Evolutionary conservation across 805 yeast genomes (phyloP).

Genomic region (Blastobotrys peoriensis): DNA sequence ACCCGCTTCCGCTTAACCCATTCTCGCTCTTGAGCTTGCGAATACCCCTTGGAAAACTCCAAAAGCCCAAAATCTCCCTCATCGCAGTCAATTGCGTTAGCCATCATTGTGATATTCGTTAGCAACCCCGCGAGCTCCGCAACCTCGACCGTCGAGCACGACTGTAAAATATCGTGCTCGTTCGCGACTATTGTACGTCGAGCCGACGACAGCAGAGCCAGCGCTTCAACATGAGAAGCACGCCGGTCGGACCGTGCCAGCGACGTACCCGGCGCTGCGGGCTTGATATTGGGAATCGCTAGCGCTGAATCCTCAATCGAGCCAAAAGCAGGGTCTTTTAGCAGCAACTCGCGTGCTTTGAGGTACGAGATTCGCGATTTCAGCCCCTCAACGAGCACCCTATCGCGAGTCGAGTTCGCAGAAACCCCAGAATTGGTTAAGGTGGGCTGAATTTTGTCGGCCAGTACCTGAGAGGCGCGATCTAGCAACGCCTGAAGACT

Average conservation of each 20-base stretch:
- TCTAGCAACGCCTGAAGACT: constrained; percentile 12
- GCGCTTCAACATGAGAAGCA: constrained; percentile 5
- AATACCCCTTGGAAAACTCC: constrained; percentile 1
- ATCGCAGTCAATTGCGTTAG: neutral
- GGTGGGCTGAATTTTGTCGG: neutral
- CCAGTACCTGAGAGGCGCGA: constrained; percentile 10
- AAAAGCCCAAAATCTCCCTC: neutral
- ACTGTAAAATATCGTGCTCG: neutral
- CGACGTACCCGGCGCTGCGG: constrained; percentile 8
- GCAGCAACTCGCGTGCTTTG: constrained; percentile 17
- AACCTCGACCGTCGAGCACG: constrained; percentile 15
- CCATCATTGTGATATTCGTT: constrained; percentile 10
- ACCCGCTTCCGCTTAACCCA: neutral
- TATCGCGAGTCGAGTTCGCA: constrained; percentile 4
- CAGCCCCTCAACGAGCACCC: constrained; percentile 11
- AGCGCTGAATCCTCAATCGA: constrained; percentile 46
- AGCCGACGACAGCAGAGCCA: constrained; percentile 3
- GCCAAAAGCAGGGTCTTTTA: constrained; percentile 43
- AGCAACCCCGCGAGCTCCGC: constrained; percentile 10
- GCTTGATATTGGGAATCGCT: constrained; percentile 33
- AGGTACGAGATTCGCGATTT: constrained; percentile 16
- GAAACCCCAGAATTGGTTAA: neutral
- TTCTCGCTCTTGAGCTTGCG: constrained; percentile 5
- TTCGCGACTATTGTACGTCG: constrained; percentile 3
- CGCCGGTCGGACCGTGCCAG: neutral